Base-by-base conservation (phyloP, 108 stramenopile genomes). In the Nannochloropsis salina region DNA sequence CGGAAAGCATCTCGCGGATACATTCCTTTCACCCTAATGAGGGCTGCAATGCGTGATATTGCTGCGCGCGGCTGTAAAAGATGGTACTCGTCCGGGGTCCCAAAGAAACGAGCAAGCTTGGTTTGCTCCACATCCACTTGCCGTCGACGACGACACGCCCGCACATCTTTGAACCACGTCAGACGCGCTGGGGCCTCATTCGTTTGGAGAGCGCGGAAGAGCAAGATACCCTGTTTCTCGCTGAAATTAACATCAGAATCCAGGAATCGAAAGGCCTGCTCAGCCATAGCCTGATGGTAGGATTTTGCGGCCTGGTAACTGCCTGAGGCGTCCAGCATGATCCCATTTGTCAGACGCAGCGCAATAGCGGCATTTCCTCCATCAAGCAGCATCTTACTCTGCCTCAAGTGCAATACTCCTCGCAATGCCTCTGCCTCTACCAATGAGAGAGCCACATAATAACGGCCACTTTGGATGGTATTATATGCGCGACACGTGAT, bases 361-460 rank as follows among this genome's bases (percentile, higher is more conserved):
- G 81, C 90, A 11, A 89, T 88, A 42, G 88, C 85, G 9, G 90
- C 88, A 3, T 43, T 44, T 4, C 86, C 94, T 94, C 95, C 95
- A 80, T 94, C 92, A 82, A 96, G 88, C 45, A 95, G 90, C 10
- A 94, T 94, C 22, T 92, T 85, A 81, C 88, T 90, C 83, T 85
- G 85, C 42, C 95, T 93, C 82, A 94, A 91, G 88, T 99, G 98
- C 86, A 98, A 92, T 41, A 93, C 94, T 41, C 95, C 93, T 9
- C 98, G 93, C 92, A 99, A 92, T 85, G 94, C 94, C 86, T 98
- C 97, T 10, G 99, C 99, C 87, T 99, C 99, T 40, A 94, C 93
- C 84, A 99, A 85, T 51, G 94, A 95, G 41, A 99, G 88, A 0
- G 94, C 95, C 44, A 96, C 97, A 87, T 96, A 97, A 84, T 92